Conservation (phyloP, 257 asterid species). For the Jasminum sambac region DNA sequence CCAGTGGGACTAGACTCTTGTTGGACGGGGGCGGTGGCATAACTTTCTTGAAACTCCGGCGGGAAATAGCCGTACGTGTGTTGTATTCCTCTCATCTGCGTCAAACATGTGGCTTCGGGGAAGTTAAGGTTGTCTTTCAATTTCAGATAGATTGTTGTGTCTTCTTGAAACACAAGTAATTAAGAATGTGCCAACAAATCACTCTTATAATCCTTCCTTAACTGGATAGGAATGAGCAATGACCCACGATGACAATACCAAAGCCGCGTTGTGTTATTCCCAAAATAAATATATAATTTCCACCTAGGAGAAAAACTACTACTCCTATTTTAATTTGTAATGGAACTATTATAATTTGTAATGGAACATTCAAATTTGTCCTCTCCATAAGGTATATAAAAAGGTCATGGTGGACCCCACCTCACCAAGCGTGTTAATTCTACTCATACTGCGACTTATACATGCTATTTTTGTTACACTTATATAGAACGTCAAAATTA, state of each 20-base stretch:
- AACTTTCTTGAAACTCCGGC: conserved; percentile 30
- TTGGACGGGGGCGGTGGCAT: no score
- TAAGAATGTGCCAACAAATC: conserved; percentile 42
- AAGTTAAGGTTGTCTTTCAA: no score
- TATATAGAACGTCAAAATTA: no score
- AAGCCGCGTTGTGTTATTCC: conserved; percentile 29
- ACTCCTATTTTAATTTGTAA: background rate
- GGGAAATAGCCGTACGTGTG: conserved; percentile 37
- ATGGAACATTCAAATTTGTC: conserved; percentile 32
- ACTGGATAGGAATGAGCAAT: conserved; percentile 54
- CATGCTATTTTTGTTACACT: no score
- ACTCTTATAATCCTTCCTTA: conserved; percentile 41
- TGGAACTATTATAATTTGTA: no score
- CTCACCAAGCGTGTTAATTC: conserved; percentile 9
- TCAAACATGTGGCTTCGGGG: conserved; percentile 17
- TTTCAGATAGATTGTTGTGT: no score
- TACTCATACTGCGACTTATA: no score
- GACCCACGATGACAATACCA: conserved; percentile 56
- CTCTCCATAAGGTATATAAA: conserved; percentile 26
- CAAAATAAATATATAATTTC: conserved; percentile 6
- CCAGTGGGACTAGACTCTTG: conserved; percentile 35
- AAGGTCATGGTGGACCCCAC: background rate
- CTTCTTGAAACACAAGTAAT: conserved; percentile 38
- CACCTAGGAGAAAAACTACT: conserved; percentile 16
- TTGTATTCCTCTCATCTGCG: conserved; percentile 45